Evolutionary conservation across 2,329 filamentous ascomycete genomes (phyloP).

Genomic region (Aureobasidium melanogenum): DNA sequence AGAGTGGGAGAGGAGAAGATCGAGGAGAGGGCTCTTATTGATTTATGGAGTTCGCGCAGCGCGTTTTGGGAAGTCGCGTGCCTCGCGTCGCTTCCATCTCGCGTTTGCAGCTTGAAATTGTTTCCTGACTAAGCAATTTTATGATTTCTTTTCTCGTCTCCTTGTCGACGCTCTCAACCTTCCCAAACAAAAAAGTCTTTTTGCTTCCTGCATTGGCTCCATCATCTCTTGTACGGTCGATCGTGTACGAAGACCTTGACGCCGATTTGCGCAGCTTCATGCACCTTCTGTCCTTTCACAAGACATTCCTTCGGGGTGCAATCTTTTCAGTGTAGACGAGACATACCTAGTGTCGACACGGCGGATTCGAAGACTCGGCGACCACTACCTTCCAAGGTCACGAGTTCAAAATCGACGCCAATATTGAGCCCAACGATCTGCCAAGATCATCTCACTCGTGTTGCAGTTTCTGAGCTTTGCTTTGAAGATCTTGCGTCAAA

Average conservation of each 20-base stretch:
- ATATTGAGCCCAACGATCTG: constrained; percentile 69
- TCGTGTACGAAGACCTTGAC: neutral
- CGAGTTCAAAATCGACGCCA: constrained; percentile 81
- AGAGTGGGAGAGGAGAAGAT: neutral
- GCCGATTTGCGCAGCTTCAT: constrained; percentile 1
- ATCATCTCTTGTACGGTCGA: neutral
- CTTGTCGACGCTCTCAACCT: constrained; percentile 1
- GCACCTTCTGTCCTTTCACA: neutral
- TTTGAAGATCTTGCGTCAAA: constrained; percentile 83
- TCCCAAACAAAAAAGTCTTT: neutral
- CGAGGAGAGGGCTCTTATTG: neutral
- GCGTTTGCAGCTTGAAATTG: too few relatives aligned
- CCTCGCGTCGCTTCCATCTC: neutral
- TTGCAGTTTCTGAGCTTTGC: constrained; percentile 75
- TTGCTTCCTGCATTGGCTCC: neutral
- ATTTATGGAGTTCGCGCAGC: neutral
- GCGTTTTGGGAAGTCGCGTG: neutral
- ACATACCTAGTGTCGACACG: constrained; percentile 23
- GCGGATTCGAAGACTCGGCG: constrained; percentile 93
- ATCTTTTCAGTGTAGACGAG: neutral
- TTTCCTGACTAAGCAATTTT: neutral
- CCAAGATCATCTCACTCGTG: constrained; percentile 89
- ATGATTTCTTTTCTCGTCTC: constrained; percentile 6
- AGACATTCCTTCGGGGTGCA: neutral
- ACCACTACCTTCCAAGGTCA: constrained; percentile 56